Evolutionary conservation across 2,329 filamentous ascomycete genomes (phyloP), one percentile per base, ranked within the genome.

Genomic region (Fusarium sp.): DNA sequence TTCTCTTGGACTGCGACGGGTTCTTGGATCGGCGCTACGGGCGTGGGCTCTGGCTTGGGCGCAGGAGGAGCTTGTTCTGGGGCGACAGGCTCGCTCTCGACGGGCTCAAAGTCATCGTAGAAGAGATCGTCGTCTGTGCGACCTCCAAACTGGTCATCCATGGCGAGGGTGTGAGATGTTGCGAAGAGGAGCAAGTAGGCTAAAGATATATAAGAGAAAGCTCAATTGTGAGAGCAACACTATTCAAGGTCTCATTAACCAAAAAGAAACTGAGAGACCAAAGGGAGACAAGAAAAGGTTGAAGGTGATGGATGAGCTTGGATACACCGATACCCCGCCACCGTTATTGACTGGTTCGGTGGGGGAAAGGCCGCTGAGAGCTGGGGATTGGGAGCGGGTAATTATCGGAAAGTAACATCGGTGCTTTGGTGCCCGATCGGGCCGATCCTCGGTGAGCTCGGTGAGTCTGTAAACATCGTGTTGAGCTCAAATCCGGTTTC

Each of bases 81-180:
- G 24, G 81, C 71, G 24, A 83, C 74, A 6, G 81, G 67, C 54
- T 82, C 79, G 72, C 81, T 80, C 45, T 85, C 81, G 60, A 90
- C 85, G 9, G 88, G 89, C 79, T 91, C 89, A 68, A 91, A 90
- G 76, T 91, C 89, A 74, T 91, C 90, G 69, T 88, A 87, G 78
- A 91, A 91, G 68, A 91, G 85, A 78, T 91, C 89, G 75, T 91
- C 90, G 77, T 91, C 89, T 54, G 89, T 91, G 22, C 89, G 85
- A 57, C 89, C 89, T 68, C 87, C 86, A 74, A 91, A 91, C 77
- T 91, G 89, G 73, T 91, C 89, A 24, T 91, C 89, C 89, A 91
- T 91, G 71, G 48, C 65, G 65, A 60, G 35, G 3, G 24, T 4
- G 31, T 37, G 8, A n/a, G 50, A 20, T 14, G 22, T 50, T 10